Conservation (phyloP, 1,284 basidiomycete genomes). For the Inonotus obliquus region DNA sequence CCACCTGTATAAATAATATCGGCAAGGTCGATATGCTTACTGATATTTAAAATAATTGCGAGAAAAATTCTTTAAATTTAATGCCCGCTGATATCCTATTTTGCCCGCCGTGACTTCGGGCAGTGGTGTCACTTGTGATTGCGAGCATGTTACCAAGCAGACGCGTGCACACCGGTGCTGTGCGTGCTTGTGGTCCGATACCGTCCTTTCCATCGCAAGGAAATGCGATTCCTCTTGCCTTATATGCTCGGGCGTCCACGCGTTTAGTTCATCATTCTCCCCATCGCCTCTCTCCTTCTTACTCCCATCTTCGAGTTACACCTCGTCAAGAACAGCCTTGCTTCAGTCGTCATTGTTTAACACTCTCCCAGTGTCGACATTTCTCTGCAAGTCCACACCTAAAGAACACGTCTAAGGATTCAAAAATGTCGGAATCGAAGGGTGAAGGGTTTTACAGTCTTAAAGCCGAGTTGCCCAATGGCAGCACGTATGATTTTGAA, state of each 20-base stretch:
- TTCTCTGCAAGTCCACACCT: not conserved
- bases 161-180: not conserved
- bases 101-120: too few relatives aligned
- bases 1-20: too few relatives aligned
- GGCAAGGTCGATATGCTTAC: too few relatives aligned
- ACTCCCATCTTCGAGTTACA: too few relatives aligned
- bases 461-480: constrained; percentile 52
- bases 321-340: too few relatives aligned
- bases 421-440: not conserved
- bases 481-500: constrained; percentile 52
- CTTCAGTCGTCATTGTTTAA: too few relatives aligned
- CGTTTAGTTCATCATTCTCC: not conserved
- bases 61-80: too few relatives aligned
- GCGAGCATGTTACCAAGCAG: not conserved
- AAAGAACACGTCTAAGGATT: not conserved
- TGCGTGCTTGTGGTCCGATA: not conserved
- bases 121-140: too few relatives aligned
- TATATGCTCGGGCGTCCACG: not conserved
- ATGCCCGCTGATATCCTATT: too few relatives aligned
- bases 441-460: constrained; percentile 50
- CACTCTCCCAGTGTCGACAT: not conserved
- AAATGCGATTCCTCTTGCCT: not conserved
- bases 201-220: not conserved
- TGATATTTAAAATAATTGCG: too few relatives aligned
- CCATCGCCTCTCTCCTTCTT: not conserved